Base-by-base conservation (phyloP, 768 basidiomycete genomes). In the Exsudoporus frostii region DNA sequence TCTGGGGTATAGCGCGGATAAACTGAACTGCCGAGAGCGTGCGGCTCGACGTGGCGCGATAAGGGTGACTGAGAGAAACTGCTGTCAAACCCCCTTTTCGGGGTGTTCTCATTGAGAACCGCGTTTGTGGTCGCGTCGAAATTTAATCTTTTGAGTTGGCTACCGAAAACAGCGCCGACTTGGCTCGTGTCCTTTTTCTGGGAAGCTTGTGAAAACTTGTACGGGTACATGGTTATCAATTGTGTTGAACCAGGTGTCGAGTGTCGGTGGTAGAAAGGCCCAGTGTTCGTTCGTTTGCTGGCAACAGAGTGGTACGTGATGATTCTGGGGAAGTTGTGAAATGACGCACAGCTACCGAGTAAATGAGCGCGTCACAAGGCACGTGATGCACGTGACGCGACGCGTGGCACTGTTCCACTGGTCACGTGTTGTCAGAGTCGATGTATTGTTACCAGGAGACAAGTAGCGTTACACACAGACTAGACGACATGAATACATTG, bases 301-400 rank as follows among this genome's bases (percentile, higher is more conserved):
- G 33, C 8, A 14, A 15, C 13, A 34, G 27, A 32, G 36, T 30
- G 32, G 42, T 19, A 32, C 20, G n/a, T 53, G 49, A 29, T 36
- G 40, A 45, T 17, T 24, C 22, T 20, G 17, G 33, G 40, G 27
- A 56, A 38, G 42, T 22, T 10, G 29, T 11, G 29, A 10, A 4
- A 8, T 4, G 9, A 24, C 42, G 20, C 45, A 20, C 47, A 34
- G 17, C 5, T 17, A 24, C 20, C 2, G 27, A 11, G 10, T n/a
- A n/a, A 37, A 27, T 22, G 9, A 17, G 32, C 63, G 63, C 57
- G 60, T 48, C 34, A 11, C 2, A 3, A 27, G 0, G 2, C 64
- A 63, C 50, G 62, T 61, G 63, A 61, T 15, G 1, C 50, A 50
- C 49, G 51, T 61, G 59, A 61, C 30, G 6, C 8, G 20, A 30